Evolutionary conservation across 2,329 filamentous ascomycete genomes (phyloP).

Genomic region (Neophaeococcomyces aloes): DNA sequence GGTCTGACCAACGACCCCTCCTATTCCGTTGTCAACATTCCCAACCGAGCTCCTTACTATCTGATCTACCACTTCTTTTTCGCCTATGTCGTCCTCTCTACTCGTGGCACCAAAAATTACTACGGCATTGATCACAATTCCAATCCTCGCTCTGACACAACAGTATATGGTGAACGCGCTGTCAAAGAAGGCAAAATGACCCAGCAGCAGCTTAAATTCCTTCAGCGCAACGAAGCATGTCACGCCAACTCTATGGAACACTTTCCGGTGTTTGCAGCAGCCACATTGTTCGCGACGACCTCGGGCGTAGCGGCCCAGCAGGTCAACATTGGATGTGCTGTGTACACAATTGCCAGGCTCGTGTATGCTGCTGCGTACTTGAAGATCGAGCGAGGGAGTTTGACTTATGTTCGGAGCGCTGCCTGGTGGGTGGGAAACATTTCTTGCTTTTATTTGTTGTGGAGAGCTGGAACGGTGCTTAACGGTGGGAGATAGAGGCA

Average conservation of each 20-base stretch:
- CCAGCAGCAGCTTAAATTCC: slow-evolving; percentile 30
- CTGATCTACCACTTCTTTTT: slow-evolving; percentile 32
- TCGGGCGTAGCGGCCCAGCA: slow-evolving; percentile 27
- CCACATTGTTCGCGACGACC: slow-evolving; percentile 26
- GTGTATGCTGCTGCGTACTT: slow-evolving; percentile 28
- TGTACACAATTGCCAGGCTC: slow-evolving; percentile 29
- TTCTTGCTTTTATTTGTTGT: slow-evolving; percentile 30
- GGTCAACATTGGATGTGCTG: slow-evolving; percentile 29
- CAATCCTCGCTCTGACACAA: slow-evolving; percentile 37
- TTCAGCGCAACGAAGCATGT: slow-evolving; percentile 36
- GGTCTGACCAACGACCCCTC: too few species aligned
- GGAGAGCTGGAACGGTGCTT: slow-evolving; percentile 26
- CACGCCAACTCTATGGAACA: slow-evolving; percentile 37
- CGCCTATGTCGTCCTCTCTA: slow-evolving; percentile 29
- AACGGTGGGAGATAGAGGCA: too few species aligned
- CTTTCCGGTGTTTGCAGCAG: slow-evolving; percentile 25
- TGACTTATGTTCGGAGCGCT: slow-evolving; percentile 28
- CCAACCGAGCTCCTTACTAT: slow-evolving; percentile 26
- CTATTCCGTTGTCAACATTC: too few species aligned
- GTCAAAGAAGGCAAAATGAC: slow-evolving; percentile 37
- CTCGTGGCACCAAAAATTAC: slow-evolving; percentile 26
- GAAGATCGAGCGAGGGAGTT: slow-evolving; percentile 23
- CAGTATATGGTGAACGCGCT: slow-evolving; percentile 36
- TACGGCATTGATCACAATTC: slow-evolving; percentile 37
- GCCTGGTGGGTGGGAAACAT: slow-evolving; percentile 32